Evolutionary conservation across 2,329 filamentous ascomycete genomes (phyloP), one percentile per base, ranked within the genome.

Genomic region (Zasmidium cellare): DNA sequence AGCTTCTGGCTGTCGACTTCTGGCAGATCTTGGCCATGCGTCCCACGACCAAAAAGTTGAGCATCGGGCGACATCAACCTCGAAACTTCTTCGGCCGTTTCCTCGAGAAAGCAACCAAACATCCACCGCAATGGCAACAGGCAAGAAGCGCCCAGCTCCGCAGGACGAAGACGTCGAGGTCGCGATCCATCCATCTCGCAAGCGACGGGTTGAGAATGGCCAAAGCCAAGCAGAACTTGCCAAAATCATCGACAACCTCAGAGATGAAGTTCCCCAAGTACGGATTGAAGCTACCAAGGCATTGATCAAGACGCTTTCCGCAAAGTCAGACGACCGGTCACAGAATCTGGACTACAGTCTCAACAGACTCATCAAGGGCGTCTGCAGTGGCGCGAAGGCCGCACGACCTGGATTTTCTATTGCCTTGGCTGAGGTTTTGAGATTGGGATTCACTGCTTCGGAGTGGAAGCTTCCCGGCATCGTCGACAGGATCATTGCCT

Each of bases 401-500:
- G 91, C 93, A 18, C 84, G 94, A 23, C 78, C 94, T 51, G 94
- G 94, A 2, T 97, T 96, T 73, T 96, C 91, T 54, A 82, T 97
- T 55, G 93, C 93, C 0, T 78, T 97, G 65, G 89, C 92, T 0
- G 92, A 97, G 74, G 78, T 96, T 9, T 72, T 96, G 46, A 81
- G 84, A 3, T 85, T 93, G 68, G 76, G 56, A 53, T 31, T 56
- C 56, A 14, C 51, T 57, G 50, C 45, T 55, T 38, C 48, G 24
- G 38, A 44, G 16, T 50, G 54, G 45, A 61, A 18, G 41, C 51
- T 63, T 20, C 31, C 51, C 53, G 72, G 76, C 46, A 68, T 82
- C 2, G 72, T 86, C 62, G 77, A 79, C 45, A 75, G 83, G 51
- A 79, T 84, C 61, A 77, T 82, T 53, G 72, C 77, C 51, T 77